These are phyloP conservation scores for Lachnellula hyalina DNA, from an alignment of 2,329 filamentous ascomycete species.

Conservation along the genomic window DNA sequence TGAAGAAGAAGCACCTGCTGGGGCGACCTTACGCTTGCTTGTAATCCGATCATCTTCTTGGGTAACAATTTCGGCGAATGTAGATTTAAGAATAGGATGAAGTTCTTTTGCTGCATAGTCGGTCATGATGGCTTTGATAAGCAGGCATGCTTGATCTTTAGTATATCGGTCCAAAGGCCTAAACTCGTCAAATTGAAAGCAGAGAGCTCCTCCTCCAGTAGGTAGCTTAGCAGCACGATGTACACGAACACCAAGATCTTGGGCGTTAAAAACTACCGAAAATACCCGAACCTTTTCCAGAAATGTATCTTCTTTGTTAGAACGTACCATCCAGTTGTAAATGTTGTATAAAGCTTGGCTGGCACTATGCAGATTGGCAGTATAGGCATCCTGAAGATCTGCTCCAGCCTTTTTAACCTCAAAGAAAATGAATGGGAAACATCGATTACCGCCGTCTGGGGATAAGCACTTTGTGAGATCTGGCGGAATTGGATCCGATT, in stretches of 20 bases:
- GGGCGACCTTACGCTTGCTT: not conserved
- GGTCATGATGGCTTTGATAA: constrained; percentile 1
- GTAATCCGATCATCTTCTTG: constrained; percentile 3
- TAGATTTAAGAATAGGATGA: constrained; percentile 1
- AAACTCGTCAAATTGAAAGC: constrained; percentile 1
- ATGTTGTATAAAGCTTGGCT: constrained; percentile 5
- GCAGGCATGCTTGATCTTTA: constrained; percentile 2
- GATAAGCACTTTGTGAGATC: constrained; percentile 4
- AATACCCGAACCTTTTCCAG: constrained; percentile 2
- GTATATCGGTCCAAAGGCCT: constrained; percentile 3
- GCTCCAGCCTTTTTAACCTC: constrained; percentile 5
- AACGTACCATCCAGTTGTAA: constrained; percentile 3
- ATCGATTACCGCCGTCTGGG: constrained; percentile 4
- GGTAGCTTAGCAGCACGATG: constrained; percentile 1
- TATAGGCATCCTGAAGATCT: constrained; percentile 4
- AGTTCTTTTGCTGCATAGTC: constrained; percentile 4
- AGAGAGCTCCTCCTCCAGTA: not conserved
- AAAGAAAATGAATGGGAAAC: constrained; percentile 4
- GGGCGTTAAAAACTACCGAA: constrained; percentile 4
- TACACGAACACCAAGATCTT: constrained; percentile 4
- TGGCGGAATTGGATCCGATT: constrained; percentile 2
- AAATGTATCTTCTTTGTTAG: constrained; percentile 1
- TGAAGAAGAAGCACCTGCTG: not conserved
- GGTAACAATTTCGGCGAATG: constrained; percentile 1
- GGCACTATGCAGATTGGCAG: constrained; percentile 3